A percentile compares a stretch with the other conserved stretches of the same genome.
Conservation (phyloP, 2,329 filamentous ascomycete genomes). For the Lachnellula occidentalis region DNA sequence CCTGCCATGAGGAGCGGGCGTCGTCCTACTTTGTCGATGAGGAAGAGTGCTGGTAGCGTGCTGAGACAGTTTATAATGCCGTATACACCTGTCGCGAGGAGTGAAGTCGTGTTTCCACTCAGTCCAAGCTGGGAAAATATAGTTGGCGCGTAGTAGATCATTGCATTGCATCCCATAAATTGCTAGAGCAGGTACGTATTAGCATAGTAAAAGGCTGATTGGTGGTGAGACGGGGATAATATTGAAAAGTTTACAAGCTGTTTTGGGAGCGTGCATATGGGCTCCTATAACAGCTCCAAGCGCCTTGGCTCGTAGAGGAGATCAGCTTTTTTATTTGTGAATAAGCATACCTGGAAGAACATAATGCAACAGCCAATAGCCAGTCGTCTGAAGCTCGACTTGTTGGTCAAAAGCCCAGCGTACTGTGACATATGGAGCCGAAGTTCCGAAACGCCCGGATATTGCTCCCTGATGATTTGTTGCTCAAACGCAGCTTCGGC, state of each 20-base stretch:
- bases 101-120: slow-evolving; percentile 38
- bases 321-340: too few species aligned
- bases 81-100: slow-evolving; percentile 53
- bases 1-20: slow-evolving; percentile 37
- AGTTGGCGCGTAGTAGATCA: slow-evolving; percentile 38
- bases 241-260: too few species aligned
- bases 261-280: too few species aligned
- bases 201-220: too few species aligned
- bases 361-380: slow-evolving; percentile 22
- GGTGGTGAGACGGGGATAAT: too few species aligned
- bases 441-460: slow-evolving; percentile 32
- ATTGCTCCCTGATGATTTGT: slow-evolving; percentile 43
- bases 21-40: slow-evolving; percentile 32
- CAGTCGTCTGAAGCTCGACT: slow-evolving; percentile 17
- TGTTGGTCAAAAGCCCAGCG: slow-evolving; percentile 14
- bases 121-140: slow-evolving; percentile 42
- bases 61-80: slow-evolving; percentile 49
- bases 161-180: slow-evolving; percentile 26
- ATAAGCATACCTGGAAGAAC: too few species aligned
- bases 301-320: too few species aligned
- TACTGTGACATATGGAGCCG: slow-evolving; percentile 17
- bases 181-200: too few species aligned
- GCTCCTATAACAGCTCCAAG: too few species aligned
- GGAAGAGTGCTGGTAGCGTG: slow-evolving; percentile 34
- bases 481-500: slow-evolving; percentile 54